Evolutionary conservation across 148 eudicot genomes (phyloP), one percentile per base, ranked within the genome.

Genomic region (Spergularia marina): DNA sequence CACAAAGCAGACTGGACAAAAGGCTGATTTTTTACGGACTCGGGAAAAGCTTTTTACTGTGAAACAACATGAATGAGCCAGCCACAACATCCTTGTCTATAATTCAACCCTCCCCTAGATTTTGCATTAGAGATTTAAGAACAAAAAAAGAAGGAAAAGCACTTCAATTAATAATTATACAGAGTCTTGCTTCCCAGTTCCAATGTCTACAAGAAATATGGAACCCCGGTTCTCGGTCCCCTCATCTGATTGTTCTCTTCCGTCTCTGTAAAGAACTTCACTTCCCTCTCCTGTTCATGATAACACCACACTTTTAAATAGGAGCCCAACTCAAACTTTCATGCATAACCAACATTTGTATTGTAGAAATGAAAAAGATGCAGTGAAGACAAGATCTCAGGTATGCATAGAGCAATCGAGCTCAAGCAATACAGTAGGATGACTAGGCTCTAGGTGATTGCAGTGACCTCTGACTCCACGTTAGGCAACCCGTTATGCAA

Each of bases 241-340:
- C 99, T 85, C 99, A 95, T 95, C 81, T 92, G 98, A 84, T 92
- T 95, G 92, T 95, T 95, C 84, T 95, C 99, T 72, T 95, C 99
- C 2, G 99, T 95, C 84, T 95, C 99, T 0, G 99, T 92, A 86
- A 95, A 95, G 72, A 95, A 95, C 88, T 95, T 95, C 83, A 95
- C 98, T 76, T 95, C 99, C 82, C 97, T 87, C 82, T 91, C 99
- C 99, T 95, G 87, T 78, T 69, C 49, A 53, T 79, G 82, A 59
- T 63, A 55, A 68, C 12, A 62, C 57, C 25, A 10, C 52, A 64
- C 34, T 34, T 60, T 47, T 36, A 12, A 12, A 16, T 64, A n/a
- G 6, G 7, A 30, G 13, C 49, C 49, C 10, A 9, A 44, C 49
- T 44, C 8, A 44, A 9, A 44, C 49, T 44, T 44, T 44, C 49